Percentiles rank a stretch among this genome's conserved stretches.
Evolutionary conservation across 2,329 filamentous ascomycete species (phyloP).

Genomic region (Nothophoma quercina): DNA sequence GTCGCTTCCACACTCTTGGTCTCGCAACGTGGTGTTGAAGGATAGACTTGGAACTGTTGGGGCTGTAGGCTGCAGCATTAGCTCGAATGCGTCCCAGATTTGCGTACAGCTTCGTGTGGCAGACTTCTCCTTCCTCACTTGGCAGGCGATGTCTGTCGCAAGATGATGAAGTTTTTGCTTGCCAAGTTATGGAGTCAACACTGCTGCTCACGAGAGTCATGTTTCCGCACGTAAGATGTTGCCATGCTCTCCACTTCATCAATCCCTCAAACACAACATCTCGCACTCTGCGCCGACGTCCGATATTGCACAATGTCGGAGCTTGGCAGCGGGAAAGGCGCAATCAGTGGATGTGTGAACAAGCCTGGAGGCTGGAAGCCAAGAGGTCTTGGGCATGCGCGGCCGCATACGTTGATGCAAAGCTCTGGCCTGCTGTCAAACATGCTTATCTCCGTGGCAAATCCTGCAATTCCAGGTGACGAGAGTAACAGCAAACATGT

Average conservation of each 20-base stretch:
- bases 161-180: neutral
- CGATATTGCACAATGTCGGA: constrained; percentile 12
- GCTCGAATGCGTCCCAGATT: neutral
- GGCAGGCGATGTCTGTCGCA: constrained; percentile 1
- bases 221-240: constrained; percentile 14
- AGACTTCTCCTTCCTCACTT: neutral
- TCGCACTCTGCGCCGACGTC: neutral
- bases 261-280: constrained; percentile 1
- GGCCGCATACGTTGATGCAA: constrained; percentile 3
- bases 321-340: constrained; percentile 18
- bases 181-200: constrained; percentile 5
- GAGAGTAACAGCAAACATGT: neutral
- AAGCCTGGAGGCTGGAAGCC: constrained; percentile 17
- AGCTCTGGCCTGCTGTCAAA: neutral
- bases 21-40: neutral
- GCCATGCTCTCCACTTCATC: constrained; percentile 5
- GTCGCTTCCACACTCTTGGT: neutral
- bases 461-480: neutral
- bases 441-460: constrained; percentile 4
- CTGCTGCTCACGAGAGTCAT: constrained; percentile 11
- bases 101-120: neutral
- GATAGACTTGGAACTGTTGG: constrained; percentile 11
- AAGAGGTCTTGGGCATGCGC: constrained; percentile 16
- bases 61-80: constrained; percentile 7
- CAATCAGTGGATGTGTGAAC: constrained; percentile 14